phyloP scores from a whole-genome alignment of 1,139 yeast genomes.

The Sugiyamaella grinbergsii region DNA sequence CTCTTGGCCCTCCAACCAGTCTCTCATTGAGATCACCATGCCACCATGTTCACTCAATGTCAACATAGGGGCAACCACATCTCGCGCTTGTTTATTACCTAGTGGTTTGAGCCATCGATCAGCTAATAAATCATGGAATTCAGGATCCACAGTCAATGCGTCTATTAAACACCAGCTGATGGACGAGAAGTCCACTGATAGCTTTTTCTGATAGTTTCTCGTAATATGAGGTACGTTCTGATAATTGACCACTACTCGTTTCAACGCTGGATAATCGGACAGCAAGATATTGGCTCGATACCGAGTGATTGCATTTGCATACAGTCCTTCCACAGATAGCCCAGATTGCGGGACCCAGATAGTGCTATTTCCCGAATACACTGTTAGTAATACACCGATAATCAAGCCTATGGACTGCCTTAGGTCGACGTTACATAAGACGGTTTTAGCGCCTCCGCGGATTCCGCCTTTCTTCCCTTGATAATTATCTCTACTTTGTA shows the following conservation, averaged over 20 bases:
- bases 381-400: slow-evolving; percentile 74
- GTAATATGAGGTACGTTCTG: slow-evolving; percentile 88
- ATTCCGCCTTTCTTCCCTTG: slow-evolving; percentile 29
- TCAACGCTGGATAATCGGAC: slow-evolving; percentile 87
- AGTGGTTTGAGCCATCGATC: slow-evolving; percentile 89
- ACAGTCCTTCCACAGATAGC: slow-evolving; percentile 81
- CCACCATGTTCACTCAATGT: slow-evolving; percentile 96
- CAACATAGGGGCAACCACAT: slow-evolving; percentile 85
- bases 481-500: slow-evolving; percentile 52
- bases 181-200: slow-evolving; percentile 74
- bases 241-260: slow-evolving; percentile 89
- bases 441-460: slow-evolving; percentile 27
- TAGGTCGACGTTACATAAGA: slow-evolving; percentile 78
- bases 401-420: slow-evolving; percentile 88
- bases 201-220: slow-evolving; percentile 74
- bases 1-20: slow-evolving; percentile 71
- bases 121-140: slow-evolving; percentile 85
- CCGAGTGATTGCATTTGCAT: slow-evolving; percentile 76
- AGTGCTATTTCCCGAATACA: slow-evolving; percentile 80
- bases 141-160: slow-evolving; percentile 92
- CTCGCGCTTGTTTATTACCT: slow-evolving; percentile 77
- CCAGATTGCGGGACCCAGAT: slow-evolving; percentile 79
- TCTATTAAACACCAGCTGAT: slow-evolving; percentile 90
- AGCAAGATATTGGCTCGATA: slow-evolving; percentile 71
- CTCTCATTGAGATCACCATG: slow-evolving; percentile 87